These are phyloP conservation scores for Cyberlindnera bimundalis DNA, from an alignment of 805 yeast genomes.

Conservation along the genomic window DNA sequence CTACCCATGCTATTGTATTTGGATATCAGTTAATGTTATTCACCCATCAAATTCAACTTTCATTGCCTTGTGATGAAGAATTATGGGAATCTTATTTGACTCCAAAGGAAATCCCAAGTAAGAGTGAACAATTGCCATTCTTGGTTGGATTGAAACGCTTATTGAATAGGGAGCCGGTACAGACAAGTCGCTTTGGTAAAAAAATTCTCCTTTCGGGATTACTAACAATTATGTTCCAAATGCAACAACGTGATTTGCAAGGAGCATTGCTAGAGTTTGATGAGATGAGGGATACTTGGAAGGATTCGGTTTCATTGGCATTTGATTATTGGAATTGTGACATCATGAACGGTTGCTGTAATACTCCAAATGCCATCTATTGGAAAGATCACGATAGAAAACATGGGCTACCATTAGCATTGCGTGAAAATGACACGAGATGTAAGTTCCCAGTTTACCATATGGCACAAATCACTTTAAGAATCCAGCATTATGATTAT, in stretches of 20 bases:
- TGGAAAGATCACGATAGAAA: slow-evolving; percentile 19
- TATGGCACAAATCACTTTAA: slow-evolving; percentile 66
- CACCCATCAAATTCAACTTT: slow-evolving; percentile 58
- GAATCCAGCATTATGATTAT: slow-evolving; percentile 73
- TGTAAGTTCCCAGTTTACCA: slow-evolving; percentile 70
- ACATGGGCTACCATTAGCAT: slow-evolving; percentile 20
- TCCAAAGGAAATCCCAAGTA: slow-evolving; percentile 26
- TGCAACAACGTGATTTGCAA: slow-evolving; percentile 70
- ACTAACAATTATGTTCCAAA: slow-evolving; percentile 62
- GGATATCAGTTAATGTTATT: slow-evolving; percentile 63
- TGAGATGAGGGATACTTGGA: slow-evolving; percentile 52
- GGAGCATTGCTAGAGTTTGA: slow-evolving; percentile 45
- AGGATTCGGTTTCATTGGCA: slow-evolving; percentile 64
- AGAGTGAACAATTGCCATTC: slow-evolving; percentile 40
- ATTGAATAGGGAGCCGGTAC: slow-evolving; percentile 46
- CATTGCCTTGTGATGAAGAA: slow-evolving; percentile 61
- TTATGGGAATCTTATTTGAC: slow-evolving; percentile 47
- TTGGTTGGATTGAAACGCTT: slow-evolving; percentile 54
- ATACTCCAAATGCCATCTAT: slow-evolving; percentile 22
- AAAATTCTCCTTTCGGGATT: slow-evolving; percentile 65
- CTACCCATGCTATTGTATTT: slow-evolving; percentile 72
- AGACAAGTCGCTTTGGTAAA: slow-evolving; percentile 57
- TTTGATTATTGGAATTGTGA: slow-evolving; percentile 66
- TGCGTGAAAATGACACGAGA: slow-evolving; percentile 38
- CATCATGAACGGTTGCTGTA: slow-evolving; percentile 33